phyloP scores from a whole-genome alignment of 2,329 filamentous ascomycete species.

The Basipetospora chlamydospora region DNA sequence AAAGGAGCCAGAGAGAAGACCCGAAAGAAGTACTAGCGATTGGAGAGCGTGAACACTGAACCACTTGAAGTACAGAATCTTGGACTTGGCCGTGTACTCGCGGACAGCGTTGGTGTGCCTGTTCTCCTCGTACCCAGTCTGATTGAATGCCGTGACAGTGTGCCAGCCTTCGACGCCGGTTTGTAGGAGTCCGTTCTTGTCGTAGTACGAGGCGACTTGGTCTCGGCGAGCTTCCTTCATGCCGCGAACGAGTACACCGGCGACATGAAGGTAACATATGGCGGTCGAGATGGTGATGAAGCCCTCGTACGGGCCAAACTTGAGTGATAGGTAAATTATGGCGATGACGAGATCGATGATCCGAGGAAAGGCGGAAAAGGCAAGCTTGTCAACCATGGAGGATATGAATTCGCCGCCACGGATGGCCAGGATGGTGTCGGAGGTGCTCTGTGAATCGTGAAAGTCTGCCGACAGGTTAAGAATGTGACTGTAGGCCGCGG shows the following conservation, averaged over 20 bases:
- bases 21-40: constrained; percentile 50
- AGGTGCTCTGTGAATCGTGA: constrained; percentile 44
- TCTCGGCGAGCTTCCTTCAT: constrained; percentile 34
- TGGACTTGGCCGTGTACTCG: constrained; percentile 11
- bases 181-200: constrained; percentile 40
- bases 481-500: constrained; percentile 43
- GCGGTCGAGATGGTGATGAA: constrained; percentile 46
- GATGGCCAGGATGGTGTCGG: constrained; percentile 43
- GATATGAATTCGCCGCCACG: constrained; percentile 38
- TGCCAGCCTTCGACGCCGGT: constrained; percentile 44
- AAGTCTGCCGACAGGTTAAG: constrained; percentile 47
- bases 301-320: constrained; percentile 45
- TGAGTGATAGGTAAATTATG: constrained; percentile 42
- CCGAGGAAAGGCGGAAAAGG: constrained; percentile 44
- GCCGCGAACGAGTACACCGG: constrained; percentile 33
- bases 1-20: constrained; percentile 50
- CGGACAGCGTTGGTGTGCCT: constrained; percentile 36
- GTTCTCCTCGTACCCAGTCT: constrained; percentile 39
- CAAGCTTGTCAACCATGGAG: constrained; percentile 40
- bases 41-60: constrained; percentile 28
- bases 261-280: constrained; percentile 39
- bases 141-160: constrained; percentile 45
- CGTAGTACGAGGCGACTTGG: constrained; percentile 36
- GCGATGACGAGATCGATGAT: constrained; percentile 45
- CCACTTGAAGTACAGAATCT: constrained; percentile 18